phyloP scores from a whole-genome alignment of 2,329 filamentous ascomycete genomes.

The Fusarium decemcellulare region DNA sequence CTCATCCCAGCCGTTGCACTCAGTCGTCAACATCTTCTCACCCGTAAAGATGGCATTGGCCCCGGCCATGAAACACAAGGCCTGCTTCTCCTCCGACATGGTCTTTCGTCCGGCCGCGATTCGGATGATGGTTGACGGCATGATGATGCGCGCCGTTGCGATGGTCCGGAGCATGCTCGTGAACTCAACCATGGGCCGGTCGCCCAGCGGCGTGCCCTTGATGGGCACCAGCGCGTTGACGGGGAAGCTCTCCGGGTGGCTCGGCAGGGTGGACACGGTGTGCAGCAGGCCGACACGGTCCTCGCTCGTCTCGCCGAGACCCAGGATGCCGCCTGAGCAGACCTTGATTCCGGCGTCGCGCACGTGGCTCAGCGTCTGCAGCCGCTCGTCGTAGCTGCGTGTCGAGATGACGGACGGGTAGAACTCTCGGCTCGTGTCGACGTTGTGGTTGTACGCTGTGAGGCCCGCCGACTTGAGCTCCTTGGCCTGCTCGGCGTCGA shows the following conservation, averaged over 20 bases:
- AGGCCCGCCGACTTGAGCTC: constrained; percentile 88
- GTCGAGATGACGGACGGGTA: constrained; percentile 91
- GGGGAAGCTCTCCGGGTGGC: constrained; percentile 91
- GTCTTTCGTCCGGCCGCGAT: constrained; percentile 88
- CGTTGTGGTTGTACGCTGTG: constrained; percentile 95
- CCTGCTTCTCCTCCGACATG: constrained; percentile 90
- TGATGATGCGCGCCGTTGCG: constrained; percentile 84
- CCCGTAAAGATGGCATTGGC: constrained; percentile 97
- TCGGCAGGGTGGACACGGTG: constrained; percentile 84
- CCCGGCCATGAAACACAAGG: constrained; percentile 89
- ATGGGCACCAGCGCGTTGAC: constrained; percentile 94
- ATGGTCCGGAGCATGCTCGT: constrained; percentile 86
- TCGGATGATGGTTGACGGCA: constrained; percentile 89
- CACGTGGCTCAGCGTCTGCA: constrained; percentile 84
- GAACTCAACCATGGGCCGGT: constrained; percentile 80
- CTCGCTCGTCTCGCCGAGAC: constrained; percentile 82
- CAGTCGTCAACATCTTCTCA: constrained; percentile 95
- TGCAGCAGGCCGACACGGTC: constrained; percentile 89
- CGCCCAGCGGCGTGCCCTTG: constrained; percentile 87
- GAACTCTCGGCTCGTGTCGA: constrained; percentile 91
- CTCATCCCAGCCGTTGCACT: constrained; percentile 92
- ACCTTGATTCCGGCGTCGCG: constrained; percentile 90
- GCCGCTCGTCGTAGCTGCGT: constrained; percentile 87
- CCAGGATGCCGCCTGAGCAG: constrained; percentile 90
- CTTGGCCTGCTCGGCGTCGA: constrained; percentile 83